These are phyloP conservation scores for Colletotrichum musicola DNA, from an alignment of 2,329 filamentous ascomycete species.

Conservation along the genomic window DNA sequence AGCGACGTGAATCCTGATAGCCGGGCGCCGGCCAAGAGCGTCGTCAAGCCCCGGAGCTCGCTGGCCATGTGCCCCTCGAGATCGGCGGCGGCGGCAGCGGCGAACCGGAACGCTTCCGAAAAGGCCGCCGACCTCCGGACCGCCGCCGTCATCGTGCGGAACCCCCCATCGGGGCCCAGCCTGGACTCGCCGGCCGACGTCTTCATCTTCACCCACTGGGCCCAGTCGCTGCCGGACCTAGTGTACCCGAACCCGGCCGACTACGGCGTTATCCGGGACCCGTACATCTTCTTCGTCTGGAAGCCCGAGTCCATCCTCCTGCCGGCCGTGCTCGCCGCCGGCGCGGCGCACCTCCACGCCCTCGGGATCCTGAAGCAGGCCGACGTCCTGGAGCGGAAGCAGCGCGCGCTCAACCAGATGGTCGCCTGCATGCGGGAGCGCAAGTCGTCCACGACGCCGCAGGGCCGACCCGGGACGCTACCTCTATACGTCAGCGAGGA, in stretches of 20 bases:
- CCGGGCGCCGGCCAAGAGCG: slow-evolving; percentile 11
- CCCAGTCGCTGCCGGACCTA: slow-evolving; percentile 15
- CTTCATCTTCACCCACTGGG: slow-evolving; percentile 32
- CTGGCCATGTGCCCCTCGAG: background rate
- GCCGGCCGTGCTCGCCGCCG: slow-evolving; percentile 14
- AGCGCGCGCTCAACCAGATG: slow-evolving; percentile 21
- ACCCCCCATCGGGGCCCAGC: background rate
- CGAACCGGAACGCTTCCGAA: background rate
- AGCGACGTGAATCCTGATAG: slow-evolving; percentile 6
- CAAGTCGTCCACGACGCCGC: background rate
- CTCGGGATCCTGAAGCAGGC: slow-evolving; percentile 4
- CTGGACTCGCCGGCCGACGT: slow-evolving; percentile 19
- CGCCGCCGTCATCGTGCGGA: background rate
- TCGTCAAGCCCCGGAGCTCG: slow-evolving; percentile 6
- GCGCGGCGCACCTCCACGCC: slow-evolving; percentile 19
- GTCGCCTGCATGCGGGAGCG: slow-evolving; percentile 15
- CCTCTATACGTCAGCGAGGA: slow-evolving; percentile 15
- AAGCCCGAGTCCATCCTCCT: slow-evolving; percentile 16
- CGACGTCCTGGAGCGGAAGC: slow-evolving; percentile 29
- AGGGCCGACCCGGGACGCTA: background rate
- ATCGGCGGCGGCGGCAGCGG: background rate
- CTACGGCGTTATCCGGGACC: slow-evolving; percentile 15
- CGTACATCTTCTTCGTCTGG: slow-evolving; percentile 27
- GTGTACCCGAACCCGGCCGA: slow-evolving; percentile 27
- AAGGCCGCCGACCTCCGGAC: background rate